A percentile compares a stretch with the other conserved stretches of the same genome.
Conservation (phyloP, 495 filamentous ascomycete genomes). For the Pseudoneurospora amorphoporcata region DNA sequence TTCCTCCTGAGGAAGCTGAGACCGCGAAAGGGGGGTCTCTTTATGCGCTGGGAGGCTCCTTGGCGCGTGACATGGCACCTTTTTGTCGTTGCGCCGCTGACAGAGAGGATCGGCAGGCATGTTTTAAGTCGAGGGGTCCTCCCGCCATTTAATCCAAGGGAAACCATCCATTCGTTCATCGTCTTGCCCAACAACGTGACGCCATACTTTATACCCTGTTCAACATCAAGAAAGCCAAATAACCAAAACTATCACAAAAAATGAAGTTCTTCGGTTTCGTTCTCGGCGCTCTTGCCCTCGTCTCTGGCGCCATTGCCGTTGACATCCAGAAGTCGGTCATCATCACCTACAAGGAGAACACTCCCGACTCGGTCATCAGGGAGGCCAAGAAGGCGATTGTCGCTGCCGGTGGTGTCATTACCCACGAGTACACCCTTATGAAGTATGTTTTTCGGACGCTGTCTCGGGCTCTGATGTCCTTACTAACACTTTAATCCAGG, state of each 20-base stretch:
- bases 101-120: neutral
- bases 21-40: neutral
- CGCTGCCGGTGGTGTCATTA: slow-evolving; percentile 51
- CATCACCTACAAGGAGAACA: slow-evolving; percentile 64
- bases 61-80: slow-evolving; percentile 4
- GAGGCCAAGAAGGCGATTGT: slow-evolving; percentile 61
- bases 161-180: slow-evolving; percentile 6
- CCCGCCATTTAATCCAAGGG: slow-evolving; percentile 3
- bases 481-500: slow-evolving; percentile 30
- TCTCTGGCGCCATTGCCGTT: slow-evolving; percentile 42
- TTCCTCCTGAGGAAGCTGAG: neutral
- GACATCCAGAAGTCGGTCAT: slow-evolving; percentile 60
- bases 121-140: slow-evolving; percentile 4
- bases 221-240: neutral
- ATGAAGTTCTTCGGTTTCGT: slow-evolving; percentile 53
- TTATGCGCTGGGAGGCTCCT: neutral
- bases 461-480: neutral
- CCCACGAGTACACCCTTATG: slow-evolving; percentile 47
- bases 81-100: neutral
- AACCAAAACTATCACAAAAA: slow-evolving; percentile 14
- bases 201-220: neutral
- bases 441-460: slow-evolving; percentile 32
- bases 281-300: slow-evolving; percentile 43
- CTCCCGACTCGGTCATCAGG: slow-evolving; percentile 56
- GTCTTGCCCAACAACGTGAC: neutral